phyloP scores from a whole-genome alignment of 352 stramenopile species.

The Hyaloperonospora arabidopsidis region DNA sequence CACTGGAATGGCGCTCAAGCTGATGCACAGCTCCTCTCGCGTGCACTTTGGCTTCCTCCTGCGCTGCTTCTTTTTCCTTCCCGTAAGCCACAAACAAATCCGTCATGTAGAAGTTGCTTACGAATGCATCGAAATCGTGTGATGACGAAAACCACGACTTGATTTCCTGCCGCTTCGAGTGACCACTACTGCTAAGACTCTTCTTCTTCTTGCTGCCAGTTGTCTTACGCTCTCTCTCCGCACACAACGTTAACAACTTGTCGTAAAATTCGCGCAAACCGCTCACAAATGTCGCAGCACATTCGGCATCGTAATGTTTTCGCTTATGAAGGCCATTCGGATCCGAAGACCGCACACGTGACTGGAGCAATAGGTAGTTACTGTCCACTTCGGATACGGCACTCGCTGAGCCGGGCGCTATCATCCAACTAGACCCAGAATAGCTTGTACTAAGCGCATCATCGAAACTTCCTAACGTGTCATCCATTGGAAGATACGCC shows the following conservation, averaged over 20 bases:
- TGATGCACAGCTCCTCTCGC: constrained; percentile 26
- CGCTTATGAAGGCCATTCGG: constrained; percentile 41
- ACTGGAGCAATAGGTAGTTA: constrained; percentile 27
- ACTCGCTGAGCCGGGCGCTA: constrained; percentile 17
- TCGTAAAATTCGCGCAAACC: constrained; percentile 66
- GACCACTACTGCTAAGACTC: constrained; percentile 32
- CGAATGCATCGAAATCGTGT: constrained; percentile 74
- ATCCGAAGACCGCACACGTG: constrained; percentile 18
- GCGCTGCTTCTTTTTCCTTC: constrained; percentile 29
- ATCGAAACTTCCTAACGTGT: constrained; percentile 33
- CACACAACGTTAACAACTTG: constrained; percentile 42
- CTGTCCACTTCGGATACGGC: constrained; percentile 20
- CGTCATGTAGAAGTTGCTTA: constrained; percentile 60
- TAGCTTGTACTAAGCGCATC: constrained; percentile 36
- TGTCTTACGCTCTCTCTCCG: constrained; percentile 56
- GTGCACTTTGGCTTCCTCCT: constrained; percentile 26
- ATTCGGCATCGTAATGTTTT: constrained; percentile 53
- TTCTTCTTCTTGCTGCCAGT: constrained; percentile 42
- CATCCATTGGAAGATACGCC: constrained; percentile 24
- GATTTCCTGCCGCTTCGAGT: constrained; percentile 75
- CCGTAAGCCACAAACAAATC: constrained; percentile 42
- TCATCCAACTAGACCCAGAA: constrained; percentile 36
- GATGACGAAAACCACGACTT: constrained; percentile 81
- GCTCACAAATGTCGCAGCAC: constrained; percentile 39
- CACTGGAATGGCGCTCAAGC: constrained; percentile 28